phyloP scores from a whole-genome alignment of 1,139 yeast genomes.

The Geotrichum phurueaensis region DNA sequence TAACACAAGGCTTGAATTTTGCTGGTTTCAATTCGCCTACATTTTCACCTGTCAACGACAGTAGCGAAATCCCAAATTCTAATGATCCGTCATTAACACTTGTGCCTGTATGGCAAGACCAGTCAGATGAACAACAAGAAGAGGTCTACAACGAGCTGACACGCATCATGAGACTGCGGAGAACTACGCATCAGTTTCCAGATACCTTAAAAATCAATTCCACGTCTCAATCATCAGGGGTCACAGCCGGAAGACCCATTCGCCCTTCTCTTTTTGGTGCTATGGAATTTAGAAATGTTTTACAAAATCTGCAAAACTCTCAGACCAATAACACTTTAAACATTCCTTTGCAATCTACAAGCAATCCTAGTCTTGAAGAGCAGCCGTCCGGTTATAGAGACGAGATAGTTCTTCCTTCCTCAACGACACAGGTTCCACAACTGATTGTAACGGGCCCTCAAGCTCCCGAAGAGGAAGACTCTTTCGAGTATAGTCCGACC shows the following conservation, averaged over 20 bases:
- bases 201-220: not conserved
- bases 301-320: conserved; percentile 22
- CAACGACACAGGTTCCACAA: conserved; percentile 15
- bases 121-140: conserved; percentile 24
- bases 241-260: conserved; percentile 27
- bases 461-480: not conserved
- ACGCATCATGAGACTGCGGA: conserved; percentile 27
- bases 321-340: conserved; percentile 12
- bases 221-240: conserved; percentile 3
- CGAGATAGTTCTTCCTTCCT: not conserved
- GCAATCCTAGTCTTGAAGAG: not conserved
- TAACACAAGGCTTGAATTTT: conserved; percentile 23
- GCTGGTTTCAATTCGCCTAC: conserved; percentile 14
- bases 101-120: conserved; percentile 16
- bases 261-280: conserved; percentile 44
- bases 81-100: not conserved
- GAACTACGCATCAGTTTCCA: conserved; percentile 13
- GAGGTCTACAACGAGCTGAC: conserved; percentile 29
- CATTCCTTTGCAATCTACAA: conserved; percentile 12
- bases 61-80: not conserved
- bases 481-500: conserved; percentile 9
- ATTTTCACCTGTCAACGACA: not conserved
- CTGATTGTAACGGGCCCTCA: conserved; percentile 18
- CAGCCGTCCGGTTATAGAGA: not conserved
- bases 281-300: conserved; percentile 36